These are phyloP conservation scores for Cystobasidium sp. DNA, from an alignment of 1,284 basidiomycete genomes.

Conservation along the genomic window DNA sequence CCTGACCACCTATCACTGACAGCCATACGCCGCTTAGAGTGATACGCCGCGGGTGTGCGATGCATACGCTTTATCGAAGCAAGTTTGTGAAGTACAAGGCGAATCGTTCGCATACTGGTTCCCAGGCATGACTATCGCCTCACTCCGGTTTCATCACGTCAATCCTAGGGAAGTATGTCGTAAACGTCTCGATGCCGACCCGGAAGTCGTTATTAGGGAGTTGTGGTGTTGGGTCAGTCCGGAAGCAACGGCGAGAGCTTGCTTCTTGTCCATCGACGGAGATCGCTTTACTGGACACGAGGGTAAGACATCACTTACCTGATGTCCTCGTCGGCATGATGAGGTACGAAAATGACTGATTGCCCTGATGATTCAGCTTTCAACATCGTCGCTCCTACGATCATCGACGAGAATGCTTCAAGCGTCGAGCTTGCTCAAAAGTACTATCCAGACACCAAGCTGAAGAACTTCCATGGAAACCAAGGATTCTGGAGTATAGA, in stretches of 20 bases:
- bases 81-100: conserved; percentile 29
- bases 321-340: neutral
- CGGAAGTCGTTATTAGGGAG: conserved; percentile 7
- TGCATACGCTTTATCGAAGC: conserved; percentile 31
- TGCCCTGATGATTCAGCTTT: conserved; percentile 10
- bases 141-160: conserved; percentile 38
- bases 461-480: conserved; percentile 6
- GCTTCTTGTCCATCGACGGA: conserved; percentile 18
- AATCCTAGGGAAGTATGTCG: conserved; percentile 9
- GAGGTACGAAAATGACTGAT: neutral
- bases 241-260: conserved; percentile 37
- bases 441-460: conserved; percentile 30
- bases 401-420: conserved; percentile 9
- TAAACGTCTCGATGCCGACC: conserved; percentile 10
- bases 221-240: conserved; percentile 42
- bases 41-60: conserved; percentile 14
- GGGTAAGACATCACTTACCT: conserved; percentile 17
- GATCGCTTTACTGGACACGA: conserved; percentile 32
- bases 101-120: conserved; percentile 23
- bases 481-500: conserved; percentile 32
- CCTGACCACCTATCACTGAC: neutral
- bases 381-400: conserved; percentile 43
- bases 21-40: neutral
- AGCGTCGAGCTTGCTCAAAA: conserved; percentile 21
- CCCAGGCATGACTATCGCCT: conserved; percentile 29